Evolutionary conservation across 2,329 filamentous ascomycete genomes (phyloP), one percentile per base, ranked within the genome.

Genomic region (Fusarium algeriense): DNA sequence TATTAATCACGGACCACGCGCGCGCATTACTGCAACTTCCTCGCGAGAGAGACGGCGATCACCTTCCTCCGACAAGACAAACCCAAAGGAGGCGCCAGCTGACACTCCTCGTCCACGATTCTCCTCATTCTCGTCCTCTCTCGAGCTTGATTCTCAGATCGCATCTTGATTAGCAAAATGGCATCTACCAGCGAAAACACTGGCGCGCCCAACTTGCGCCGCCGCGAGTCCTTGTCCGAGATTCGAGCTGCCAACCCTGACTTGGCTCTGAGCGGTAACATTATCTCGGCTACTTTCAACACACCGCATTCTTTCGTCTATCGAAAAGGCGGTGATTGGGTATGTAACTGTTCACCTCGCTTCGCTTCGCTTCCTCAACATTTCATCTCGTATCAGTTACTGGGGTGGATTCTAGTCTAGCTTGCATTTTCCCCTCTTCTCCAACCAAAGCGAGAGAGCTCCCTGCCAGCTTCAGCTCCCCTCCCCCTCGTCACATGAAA

Each of bases 261-360:
- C 65, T 79, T 91, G 46, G 82, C 83, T 34, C 82, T 91, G 54
- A 90, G 85, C 69, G 89, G 89, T n/a, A 90, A 89, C 78, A 86
- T 91, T 73, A 90, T 91, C 72, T 91, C 89, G 4, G 89, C 87
- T 23, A 90, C 89, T 20, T 91, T 91, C 74, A 90, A 87, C 67
- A 87, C 90, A 67, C 89, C 89, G 30, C 85, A 91, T 75, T 83
- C 87, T 34, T 78, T 91, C 61, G 85, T 86, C 65, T 90, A 90
- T 75, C 85, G 83, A 73, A 87, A 87, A 74, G 86, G 85, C 19
- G 83, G 85, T 61, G 87, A 90, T 73, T 91, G 89, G 89, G 89
- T 91, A 79, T 77, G 88, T 77, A 60, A 41, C 44, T 69, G 14
- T 59, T 65, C 52, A 50, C 41, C 62, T 64, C 60, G 55, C 45